Evolutionary conservation across 2,329 filamentous ascomycete genomes (phyloP).

Genomic region (Ophiostoma perfectum): DNA sequence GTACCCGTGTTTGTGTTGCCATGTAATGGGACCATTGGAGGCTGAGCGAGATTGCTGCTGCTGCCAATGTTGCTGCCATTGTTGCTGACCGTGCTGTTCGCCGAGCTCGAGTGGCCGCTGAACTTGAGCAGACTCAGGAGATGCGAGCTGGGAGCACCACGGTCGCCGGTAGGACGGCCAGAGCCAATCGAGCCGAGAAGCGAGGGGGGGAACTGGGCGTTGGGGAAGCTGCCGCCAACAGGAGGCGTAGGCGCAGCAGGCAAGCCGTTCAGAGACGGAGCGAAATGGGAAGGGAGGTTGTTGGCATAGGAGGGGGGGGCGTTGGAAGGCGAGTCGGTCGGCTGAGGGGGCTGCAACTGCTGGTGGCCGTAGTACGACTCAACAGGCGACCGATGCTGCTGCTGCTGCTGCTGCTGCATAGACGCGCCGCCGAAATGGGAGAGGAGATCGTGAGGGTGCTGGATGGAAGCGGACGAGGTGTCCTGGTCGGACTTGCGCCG

Average conservation of each 20-base stretch:
- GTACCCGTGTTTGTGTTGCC: constrained; percentile 22
- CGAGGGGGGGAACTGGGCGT: constrained; percentile 38
- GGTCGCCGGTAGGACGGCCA: constrained; percentile 32
- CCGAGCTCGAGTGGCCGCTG: constrained; percentile 36
- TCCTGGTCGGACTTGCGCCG: constrained; percentile 34
- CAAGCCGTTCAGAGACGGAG: constrained; percentile 30
- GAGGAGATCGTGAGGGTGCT: constrained; percentile 31
- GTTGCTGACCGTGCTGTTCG: constrained; percentile 27
- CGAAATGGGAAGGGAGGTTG: constrained; percentile 19
- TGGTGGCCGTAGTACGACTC: constrained; percentile 30
- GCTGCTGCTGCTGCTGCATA: constrained; percentile 11
- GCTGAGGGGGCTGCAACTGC: constrained; percentile 20
- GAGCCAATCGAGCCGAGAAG: constrained; percentile 49
- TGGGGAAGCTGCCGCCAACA: constrained; percentile 35
- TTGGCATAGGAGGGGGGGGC: constrained; percentile 23
- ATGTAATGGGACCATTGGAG: not conserved
- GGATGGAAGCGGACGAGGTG: constrained; percentile 26
- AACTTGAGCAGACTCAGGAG: constrained; percentile 60
- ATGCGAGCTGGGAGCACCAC: constrained; percentile 30
- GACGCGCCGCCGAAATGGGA: constrained; percentile 29
- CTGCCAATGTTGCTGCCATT: constrained; percentile 12
- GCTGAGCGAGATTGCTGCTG: constrained; percentile 13
- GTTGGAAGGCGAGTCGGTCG: constrained; percentile 30
- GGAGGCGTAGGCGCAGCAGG: constrained; percentile 46
- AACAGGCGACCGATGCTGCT: constrained; percentile 22